Percentiles rank a stretch among this genome's conserved stretches.
phyloP scores from a whole-genome alignment of 805 yeast species.

The Ogataea corticis region DNA sequence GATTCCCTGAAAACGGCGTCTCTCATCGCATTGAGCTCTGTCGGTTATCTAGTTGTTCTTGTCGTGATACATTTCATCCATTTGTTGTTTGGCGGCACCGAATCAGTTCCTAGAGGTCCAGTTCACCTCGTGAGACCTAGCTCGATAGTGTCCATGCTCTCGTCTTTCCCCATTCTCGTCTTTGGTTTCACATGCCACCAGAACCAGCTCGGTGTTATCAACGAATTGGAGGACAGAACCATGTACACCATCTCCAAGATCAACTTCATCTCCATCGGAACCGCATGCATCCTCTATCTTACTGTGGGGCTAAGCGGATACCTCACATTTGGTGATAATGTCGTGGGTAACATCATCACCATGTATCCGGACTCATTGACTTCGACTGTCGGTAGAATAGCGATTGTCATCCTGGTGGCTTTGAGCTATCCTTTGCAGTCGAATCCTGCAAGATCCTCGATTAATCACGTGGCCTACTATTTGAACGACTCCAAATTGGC shows the following conservation, averaged over 20 bases:
- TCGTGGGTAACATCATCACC: conserved; percentile 75
- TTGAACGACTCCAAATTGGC: conserved; percentile 31
- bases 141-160: conserved; percentile 49
- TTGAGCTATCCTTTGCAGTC: conserved; percentile 88
- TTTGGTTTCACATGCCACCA: conserved; percentile 97
- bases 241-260: conserved; percentile 47
- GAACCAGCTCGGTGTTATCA: conserved; percentile 86
- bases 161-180: conserved; percentile 86
- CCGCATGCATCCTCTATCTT: conserved; percentile 63
- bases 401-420: conserved; percentile 77
- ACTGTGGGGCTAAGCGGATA: conserved; percentile 82
- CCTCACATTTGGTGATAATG: conserved; percentile 80
- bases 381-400: conserved; percentile 77
- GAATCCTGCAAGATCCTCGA: conserved; percentile 85
- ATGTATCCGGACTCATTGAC: conserved; percentile 66
- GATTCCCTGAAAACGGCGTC: conserved; percentile 88
- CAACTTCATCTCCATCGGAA: conserved; percentile 52
- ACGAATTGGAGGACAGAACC: conserved; percentile 67
- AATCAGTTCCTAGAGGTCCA: conserved; percentile 54
- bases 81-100: conserved; percentile 48
- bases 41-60: conserved; percentile 69
- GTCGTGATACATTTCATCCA: conserved; percentile 78
- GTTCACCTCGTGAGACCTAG: conserved; percentile 50
- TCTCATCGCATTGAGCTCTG: conserved; percentile 76
- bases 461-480: conserved; percentile 68